Evolutionary conservation across 495 filamentous ascomycete species (phyloP).

Genomic region (Aspergillus mulundensis): DNA sequence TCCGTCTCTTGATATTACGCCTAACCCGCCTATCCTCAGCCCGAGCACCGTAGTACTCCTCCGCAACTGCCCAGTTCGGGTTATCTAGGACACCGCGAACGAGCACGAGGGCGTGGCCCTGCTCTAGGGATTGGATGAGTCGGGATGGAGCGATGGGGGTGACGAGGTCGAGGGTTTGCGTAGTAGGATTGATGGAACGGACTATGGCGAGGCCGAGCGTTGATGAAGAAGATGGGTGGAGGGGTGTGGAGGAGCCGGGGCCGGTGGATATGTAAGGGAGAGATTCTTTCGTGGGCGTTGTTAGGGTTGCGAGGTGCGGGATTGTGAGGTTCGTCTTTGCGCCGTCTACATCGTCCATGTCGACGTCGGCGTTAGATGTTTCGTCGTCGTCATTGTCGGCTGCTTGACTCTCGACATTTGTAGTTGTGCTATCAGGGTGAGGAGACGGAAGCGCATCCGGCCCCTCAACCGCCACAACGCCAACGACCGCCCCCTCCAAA

Average conservation of each 20-base stretch:
- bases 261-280: slow-evolving; percentile 42
- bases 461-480: slow-evolving; percentile 51
- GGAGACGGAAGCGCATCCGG: slow-evolving; percentile 28
- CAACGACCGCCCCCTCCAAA: slow-evolving; percentile 56
- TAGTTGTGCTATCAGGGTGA: too few species aligned
- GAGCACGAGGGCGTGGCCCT: slow-evolving; percentile 42
- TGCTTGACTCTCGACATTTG: too few species aligned
- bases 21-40: slow-evolving; percentile 36
- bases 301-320: slow-evolving; percentile 15
- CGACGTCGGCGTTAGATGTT: slow-evolving; percentile 14
- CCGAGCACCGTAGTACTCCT: slow-evolving; percentile 42
- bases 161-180: slow-evolving; percentile 40
- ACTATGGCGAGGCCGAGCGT: slow-evolving; percentile 52
- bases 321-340: not conserved
- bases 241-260: slow-evolving; percentile 34
- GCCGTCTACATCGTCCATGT: slow-evolving; percentile 20
- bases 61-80: slow-evolving; percentile 48
- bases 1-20: slow-evolving; percentile 17
- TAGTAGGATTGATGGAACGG: slow-evolving; percentile 39
- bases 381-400: slow-evolving; percentile 10
- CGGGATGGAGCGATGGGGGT: slow-evolving; percentile 42
- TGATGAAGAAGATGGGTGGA: slow-evolving; percentile 40
- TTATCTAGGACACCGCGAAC: slow-evolving; percentile 51
- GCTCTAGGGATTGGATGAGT: slow-evolving; percentile 29
- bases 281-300: slow-evolving; percentile 32